Base-by-base conservation (phyloP, 2,329 filamentous ascomycete species). In the Anisogramma anomala region DNA sequence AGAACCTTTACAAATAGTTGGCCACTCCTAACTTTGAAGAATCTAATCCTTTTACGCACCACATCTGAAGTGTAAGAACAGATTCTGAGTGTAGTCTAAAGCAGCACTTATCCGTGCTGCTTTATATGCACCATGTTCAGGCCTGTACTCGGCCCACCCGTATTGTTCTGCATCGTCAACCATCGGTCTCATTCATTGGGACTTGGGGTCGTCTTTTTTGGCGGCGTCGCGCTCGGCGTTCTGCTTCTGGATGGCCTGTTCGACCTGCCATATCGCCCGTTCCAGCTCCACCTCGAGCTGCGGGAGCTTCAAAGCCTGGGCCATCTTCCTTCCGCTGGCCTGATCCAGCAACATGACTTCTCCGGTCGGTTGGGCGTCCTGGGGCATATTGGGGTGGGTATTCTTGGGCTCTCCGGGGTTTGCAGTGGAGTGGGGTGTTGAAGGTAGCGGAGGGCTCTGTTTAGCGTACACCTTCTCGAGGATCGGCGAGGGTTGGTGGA, bases 241-340 rank as follows among this genome's bases (percentile, higher is more conserved):
- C 40, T 59, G 53, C 47, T 66, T 63, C 38, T 58, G 53, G 40
- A 72, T 61, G 13, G 64, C 62, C 32, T 59, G 65, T 51, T 78
- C 70, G 2, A 88, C 79, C 59, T 89, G 84, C 67, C 78, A 78
- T 44, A 86, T 77, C 4, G 84, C 84, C 32, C 84, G 67, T 54
- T 88, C 82, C 1, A 87, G 68, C 56, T 88, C 84, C 13, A 79
- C 65, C 41, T 78, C 75, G 19, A 89, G 67, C 42, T 82, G 79
- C 0, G 83, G 82, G 27, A 85, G 69, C 5, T 79, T 66, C 20
- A 88, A 61, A 6, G 70, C 71, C 41, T 77, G 49, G 9, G 54
- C 55, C 49, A 60, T 57, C 41, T 52, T 57, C 49, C 53, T 56
- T 22, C 52, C 57, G 6, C 55, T 51, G 13, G 50, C 53, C 40